Base-by-base conservation (phyloP, 257 asterid species). In the Thymus mandschuricus region DNA sequence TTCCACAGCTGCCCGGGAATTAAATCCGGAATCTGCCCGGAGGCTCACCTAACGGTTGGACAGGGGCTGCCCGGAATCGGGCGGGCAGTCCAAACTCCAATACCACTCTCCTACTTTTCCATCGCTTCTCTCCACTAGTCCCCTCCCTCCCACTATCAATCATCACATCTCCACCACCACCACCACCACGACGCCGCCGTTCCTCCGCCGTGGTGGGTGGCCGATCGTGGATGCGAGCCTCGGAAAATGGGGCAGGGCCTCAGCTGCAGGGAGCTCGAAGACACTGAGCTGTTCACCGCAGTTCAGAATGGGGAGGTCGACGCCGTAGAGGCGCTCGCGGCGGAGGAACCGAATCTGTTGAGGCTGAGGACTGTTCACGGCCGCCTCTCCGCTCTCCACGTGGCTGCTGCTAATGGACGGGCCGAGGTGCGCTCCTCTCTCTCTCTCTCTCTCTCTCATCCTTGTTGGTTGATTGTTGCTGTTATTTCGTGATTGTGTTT, bases 381-480 rank as follows among this genome's bases (percentile, higher is more conserved):
- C 15, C 74, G 80, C 66, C 85, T 87, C 64, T 84, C 95, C 7
- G 82, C 92, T 0, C 82, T 91, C 31, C 97, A 91, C 69, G 81
- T 89, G 41, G 96, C 91, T 33, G 95, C 96, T 46, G 82, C 88
- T 54, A 82, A 83, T 73, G 96, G 95, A 0, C 90, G 67, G 86
- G 76, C 83, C 86, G 87, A 89, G 89, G 97, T 91, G 70, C 48
- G 64, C 73, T 60, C 76, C 41, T 1, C 43, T 12, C 33, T 4
- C 12, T 58, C 41, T 72, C 6, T 46, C 10, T 3, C 21, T 7
- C 62, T 76, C 7, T 54, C 12, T 57, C 33, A 57, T 65, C 28
- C 31, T 43, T 44, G 55, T 29, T 64, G 1, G 44, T 51, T 63
- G 68, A 2, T 48, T 60, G 6, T 38, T 34, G 38, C 5, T 38